Evolutionary conservation across 495 filamentous ascomycete species (phyloP).

Genomic region (Durotheca rogersii): DNA sequence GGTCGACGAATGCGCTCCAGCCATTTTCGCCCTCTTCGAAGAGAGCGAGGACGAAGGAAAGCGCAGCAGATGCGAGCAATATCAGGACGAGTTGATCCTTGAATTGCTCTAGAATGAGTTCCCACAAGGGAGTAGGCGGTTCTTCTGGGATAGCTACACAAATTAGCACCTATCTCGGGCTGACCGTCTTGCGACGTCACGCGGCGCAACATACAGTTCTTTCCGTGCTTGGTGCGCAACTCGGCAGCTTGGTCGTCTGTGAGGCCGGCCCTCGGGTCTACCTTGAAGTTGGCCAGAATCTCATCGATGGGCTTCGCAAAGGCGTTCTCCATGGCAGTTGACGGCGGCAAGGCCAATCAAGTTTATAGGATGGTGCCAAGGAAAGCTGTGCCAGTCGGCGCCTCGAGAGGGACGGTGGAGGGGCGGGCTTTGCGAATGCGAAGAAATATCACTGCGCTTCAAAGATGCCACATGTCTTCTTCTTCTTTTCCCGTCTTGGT

Average conservation of each 20-base stretch:
- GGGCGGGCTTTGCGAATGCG: slow-evolving; percentile 15
- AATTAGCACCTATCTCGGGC: slow-evolving; percentile 26
- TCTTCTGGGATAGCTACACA: slow-evolving; percentile 85
- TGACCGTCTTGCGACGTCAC: slow-evolving; percentile 4
- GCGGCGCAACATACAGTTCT: slow-evolving; percentile 67
- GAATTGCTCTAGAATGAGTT: slow-evolving; percentile 96
- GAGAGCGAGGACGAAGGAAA: slow-evolving; percentile 91
- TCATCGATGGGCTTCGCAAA: slow-evolving; percentile 68
- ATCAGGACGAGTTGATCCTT: slow-evolving; percentile 99
- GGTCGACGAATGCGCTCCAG: slow-evolving; percentile 99
- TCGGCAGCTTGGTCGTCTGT: slow-evolving; percentile 65
- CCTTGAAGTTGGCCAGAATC: slow-evolving; percentile 70
- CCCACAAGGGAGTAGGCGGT: slow-evolving; percentile 94
- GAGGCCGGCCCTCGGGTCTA: slow-evolving; percentile 66
- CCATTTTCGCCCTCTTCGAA: slow-evolving; percentile 84
- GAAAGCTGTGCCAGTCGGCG: background rate
- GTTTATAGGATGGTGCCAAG: slow-evolving; percentile 6
- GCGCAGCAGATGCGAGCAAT: slow-evolving; percentile 85
- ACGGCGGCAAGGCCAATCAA: slow-evolving; percentile 8
- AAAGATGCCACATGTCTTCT: slow-evolving; percentile 41
- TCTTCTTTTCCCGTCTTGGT: slow-evolving; percentile 17
- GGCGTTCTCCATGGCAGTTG: slow-evolving; percentile 70
- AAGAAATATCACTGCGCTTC: slow-evolving; percentile 8
- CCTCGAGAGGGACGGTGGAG: slow-evolving; percentile 11
- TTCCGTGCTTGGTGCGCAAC: slow-evolving; percentile 69